Evolutionary conservation across 2,329 filamentous ascomycete species (phyloP), one percentile per base, ranked within the genome.

Genomic region (Calonectria pauciramosa): DNA sequence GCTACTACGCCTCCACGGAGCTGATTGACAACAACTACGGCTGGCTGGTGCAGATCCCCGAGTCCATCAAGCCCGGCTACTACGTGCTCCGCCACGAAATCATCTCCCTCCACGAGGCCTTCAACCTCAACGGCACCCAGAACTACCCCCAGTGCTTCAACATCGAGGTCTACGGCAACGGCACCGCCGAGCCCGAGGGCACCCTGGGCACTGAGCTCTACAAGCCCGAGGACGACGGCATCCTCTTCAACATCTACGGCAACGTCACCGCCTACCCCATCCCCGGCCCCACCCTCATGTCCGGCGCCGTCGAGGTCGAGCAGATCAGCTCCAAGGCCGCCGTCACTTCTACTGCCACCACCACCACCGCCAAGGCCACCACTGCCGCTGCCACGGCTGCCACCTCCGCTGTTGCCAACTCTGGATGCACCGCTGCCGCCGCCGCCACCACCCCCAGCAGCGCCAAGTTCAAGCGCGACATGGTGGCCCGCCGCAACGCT

Each of bases 71-170:
- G 73, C 72, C 84, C 36, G 85, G 85, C 20, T 81, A 82, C 79
- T 90, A 90, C 80, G 87, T 90, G 52, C 80, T 90, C 71, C 87
- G 89, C 13, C 88, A 90, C 81, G 89, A 90, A 81, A 88, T 90
- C 76, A 87, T 90, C 75, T 88, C 88, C 23, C 84, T 90, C 66
- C 89, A 90, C 77, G 77, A 82, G 7, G 87, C 83, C 8, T 82
- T 83, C 60, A 73, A 82, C 34, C 84, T 86, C 75, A 86, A 88
- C 77, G 88, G 88, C 60, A 88, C 88, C 9, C 88, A 90, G 83
- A 85, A 86, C 78, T 90, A 90, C 80, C 88, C 89, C 23, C 87
- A 89, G 84, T 90, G 89, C 81, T 82, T 89, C 76, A 89, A 89
- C 80, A 82, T 89, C 32, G 83, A 87, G 80, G 84, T 90, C 71